Base-by-base conservation (phyloP, 768 basidiomycete species). In the Amanita pallidorosea region DNA sequence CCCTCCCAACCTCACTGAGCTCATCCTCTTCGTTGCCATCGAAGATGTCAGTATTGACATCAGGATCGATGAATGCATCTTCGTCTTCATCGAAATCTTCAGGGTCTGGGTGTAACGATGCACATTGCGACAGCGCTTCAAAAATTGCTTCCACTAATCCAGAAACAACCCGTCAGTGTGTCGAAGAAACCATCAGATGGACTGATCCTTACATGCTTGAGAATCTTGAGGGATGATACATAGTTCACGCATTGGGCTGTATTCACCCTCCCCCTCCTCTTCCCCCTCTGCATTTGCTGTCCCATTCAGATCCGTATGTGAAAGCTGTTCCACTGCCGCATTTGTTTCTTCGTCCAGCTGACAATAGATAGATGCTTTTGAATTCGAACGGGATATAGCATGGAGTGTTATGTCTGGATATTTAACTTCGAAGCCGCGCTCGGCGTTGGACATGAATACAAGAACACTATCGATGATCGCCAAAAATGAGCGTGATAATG, bases 381-480 rank as follows among this genome's bases (percentile, higher is more conserved):
- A 54, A 38, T 80, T 77, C 2, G 76, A 74, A 41, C 91, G 83
- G 1, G 92, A 89, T 49, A 94, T 77, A 22, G 96, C 96, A 59
- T 99, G 96, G 2, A 99, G 77, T 1, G 91, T 95, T 61, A 99
- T 88, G 5, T 84, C 72, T 8, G 89, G 91, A 64, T 95, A 98
- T 52, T 83, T 73, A 61, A 98, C 78, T 56, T 87, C 81, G 66
- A 97, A 85, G 13, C 90, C 92, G 40, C 71, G 70, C 13, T 81
- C 81, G 1, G 80, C 71, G 9, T 76, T 59, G 2, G 86, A 81
- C 66, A 88, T 77, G 75, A 88, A 95, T 2, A 79, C 79, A 35
- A 96, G 75, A 13, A 76, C 81, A 55, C 92, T 59, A 40, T n/a
- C 8, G 4, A 17, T 25, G 9, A 18, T 42, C 22, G 8, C 17